Evolutionary conservation across 495 filamentous ascomycete genomes (phyloP), one percentile per base, ranked within the genome.

Genomic region (Glonium stellatum): DNA sequence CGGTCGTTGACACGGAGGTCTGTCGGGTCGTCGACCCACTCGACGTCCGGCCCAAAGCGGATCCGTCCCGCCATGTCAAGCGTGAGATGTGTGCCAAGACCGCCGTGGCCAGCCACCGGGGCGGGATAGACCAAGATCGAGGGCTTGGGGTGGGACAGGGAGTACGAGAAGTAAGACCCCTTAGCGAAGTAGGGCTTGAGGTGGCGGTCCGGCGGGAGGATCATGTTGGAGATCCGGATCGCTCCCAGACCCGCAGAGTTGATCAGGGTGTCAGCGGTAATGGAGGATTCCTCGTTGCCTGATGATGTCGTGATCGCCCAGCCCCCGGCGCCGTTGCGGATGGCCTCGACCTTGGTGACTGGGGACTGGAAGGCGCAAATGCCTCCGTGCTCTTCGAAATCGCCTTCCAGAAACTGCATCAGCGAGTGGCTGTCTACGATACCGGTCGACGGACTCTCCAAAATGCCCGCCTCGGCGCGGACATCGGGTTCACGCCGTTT

Each of bases 21-120:
- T 25, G 64, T 72, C 0, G 86, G 80, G 39, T 82, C 79, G 44
- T 82, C 77, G 0, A 95, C 84, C 93, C 95, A 97, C 71, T 97
- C 91, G 12, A 97, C 89, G 67, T 98, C 93, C 0, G 93, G 93
- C 0, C 93, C 93, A 69, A 98, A 98, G 37, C 92, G 86, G 27
- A 97, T 80, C 0, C 88, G 81, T 0, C 91, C 92, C 0, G 80
- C 82, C 76, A 97, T 79, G 69, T 98, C 93, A 19, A 97, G 79
- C 0, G 93, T 98, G 5, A 98, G 75, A 74, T 98, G 93, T 1
- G 93, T 97, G 44, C 93, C 93, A 9, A 98, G 78, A 0, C 93
- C 93, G 47, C 82, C 92, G 41, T 84, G 80, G 12, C 92, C 90
- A 0, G 88, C 87, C 9, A 86, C 71, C 0, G 91, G 89, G 0